Evolutionary conservation across 2,329 filamentous ascomycete species (phyloP).

Genomic region (Cytospora paraplurivora): DNA sequence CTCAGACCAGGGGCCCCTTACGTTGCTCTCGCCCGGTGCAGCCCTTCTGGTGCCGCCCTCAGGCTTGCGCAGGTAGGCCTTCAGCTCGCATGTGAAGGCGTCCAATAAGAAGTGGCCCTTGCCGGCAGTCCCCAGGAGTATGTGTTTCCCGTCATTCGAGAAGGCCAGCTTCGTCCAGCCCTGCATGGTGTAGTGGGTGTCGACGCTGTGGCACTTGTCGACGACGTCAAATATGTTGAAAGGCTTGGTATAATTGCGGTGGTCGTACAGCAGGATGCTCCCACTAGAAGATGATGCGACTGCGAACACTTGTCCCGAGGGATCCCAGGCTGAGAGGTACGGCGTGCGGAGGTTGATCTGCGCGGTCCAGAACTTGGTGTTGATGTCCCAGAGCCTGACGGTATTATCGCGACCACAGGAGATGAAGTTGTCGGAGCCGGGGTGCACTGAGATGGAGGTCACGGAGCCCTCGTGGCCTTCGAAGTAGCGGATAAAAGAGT

Average conservation of each 20-base stretch:
- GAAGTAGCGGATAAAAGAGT: constrained; percentile 95
- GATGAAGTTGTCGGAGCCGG: constrained; percentile 86
- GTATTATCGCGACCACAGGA: constrained; percentile 91
- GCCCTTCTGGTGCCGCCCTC: constrained; percentile 55
- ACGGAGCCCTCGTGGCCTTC: constrained; percentile 85
- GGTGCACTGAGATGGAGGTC: constrained; percentile 81
- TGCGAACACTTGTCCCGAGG: constrained; percentile 88
- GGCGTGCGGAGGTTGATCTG: constrained; percentile 79
- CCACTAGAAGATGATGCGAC: constrained; percentile 81
- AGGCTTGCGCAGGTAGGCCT: constrained; percentile 68
- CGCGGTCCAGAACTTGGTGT: constrained; percentile 77
- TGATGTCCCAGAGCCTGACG: constrained; percentile 85
- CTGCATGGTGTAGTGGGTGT: constrained; percentile 60
- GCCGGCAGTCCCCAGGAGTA: constrained; percentile 83
- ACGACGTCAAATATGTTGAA: constrained; percentile 84
- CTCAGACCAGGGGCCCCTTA: constrained; percentile 36
- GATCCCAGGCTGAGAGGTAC: constrained; percentile 86
- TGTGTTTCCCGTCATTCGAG: constrained; percentile 88
- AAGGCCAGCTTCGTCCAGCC: constrained; percentile 94
- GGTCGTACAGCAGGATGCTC: constrained; percentile 84
- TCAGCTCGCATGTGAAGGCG: constrained; percentile 81
- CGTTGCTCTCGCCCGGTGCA: constrained; percentile 53
- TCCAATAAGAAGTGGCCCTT: constrained; percentile 90
- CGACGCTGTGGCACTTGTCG: constrained; percentile 52
- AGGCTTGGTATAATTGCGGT: constrained; percentile 91